Base-by-base conservation (phyloP, 164 flowering plant genomes). In the Stephania yunnanensis region DNA sequence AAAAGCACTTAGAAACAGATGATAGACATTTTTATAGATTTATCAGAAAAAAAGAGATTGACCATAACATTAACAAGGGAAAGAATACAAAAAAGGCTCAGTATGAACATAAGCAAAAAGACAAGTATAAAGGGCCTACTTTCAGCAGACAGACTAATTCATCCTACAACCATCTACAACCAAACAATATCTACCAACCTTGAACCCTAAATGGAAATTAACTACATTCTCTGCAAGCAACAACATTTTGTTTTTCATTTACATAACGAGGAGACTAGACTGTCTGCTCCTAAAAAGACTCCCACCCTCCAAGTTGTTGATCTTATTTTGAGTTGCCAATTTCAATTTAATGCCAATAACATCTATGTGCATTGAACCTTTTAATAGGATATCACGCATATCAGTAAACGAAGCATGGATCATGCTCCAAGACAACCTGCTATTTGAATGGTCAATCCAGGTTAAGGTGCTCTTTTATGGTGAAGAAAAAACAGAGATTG, bases 11-110 rank as follows among this genome's bases (percentile, higher is more conserved):
- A 25, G 89, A 80, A 69, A 78, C 74, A 74, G 92, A 81, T 53
- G 89, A 71, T 45, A 75, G 22, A 68, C 73, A 84, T 46, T 74
- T 78, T 69, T 87, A 87, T 91, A 89, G 85, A 68, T 70, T 30
- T 66, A 55, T 66, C 10, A 25, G 10, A 58, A n/a, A 7, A 61
- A 61, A 8, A 50, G 12, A 50, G 66, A 53, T 17, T 20, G 25
- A 61, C 2, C 20, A 20, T n/a, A 61, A 20, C 7, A 61, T 61
- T 61, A 20, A 29, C 5, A 66, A 30, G 42, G 30, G 44, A 25
- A 3, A 29, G 19, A 66, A 30, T 30, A 36, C 7, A 15, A 7
- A 10, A 4, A 42, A 72, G 42, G 42, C 69, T 65, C 29, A 44
- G 46, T 25, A 6, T 52, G 31, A 20, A 31, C 25, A 73, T 68